Percentiles rank a stretch among this genome's conserved stretches.
phyloP scores from a whole-genome alignment of 345 rosid species.

The Rubroshorea leprosula region DNA sequence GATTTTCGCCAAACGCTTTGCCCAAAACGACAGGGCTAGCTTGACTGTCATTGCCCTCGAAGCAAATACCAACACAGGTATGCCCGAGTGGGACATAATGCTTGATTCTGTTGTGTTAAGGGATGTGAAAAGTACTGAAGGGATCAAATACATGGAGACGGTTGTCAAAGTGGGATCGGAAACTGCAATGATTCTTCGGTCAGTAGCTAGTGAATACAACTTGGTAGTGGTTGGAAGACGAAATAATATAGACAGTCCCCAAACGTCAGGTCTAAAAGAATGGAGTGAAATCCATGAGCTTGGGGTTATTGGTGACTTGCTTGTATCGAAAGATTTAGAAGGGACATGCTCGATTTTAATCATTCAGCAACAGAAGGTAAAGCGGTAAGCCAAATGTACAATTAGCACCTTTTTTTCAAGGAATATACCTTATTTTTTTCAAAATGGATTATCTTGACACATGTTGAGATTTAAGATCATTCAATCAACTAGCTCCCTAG shows the following conservation, averaged over 20 bases:
- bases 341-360: constrained; percentile 12
- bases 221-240: background rate
- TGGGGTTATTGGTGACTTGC: constrained; percentile 13
- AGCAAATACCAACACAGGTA: background rate
- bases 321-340: constrained; percentile 7
- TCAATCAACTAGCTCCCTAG: no score
- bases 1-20: background rate
- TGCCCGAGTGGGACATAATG: background rate
- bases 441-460: no score
- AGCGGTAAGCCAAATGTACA: background rate
- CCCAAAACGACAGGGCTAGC: background rate
- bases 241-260: background rate
- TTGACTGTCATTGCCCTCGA: background rate
- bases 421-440: no score
- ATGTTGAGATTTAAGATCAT: no score
- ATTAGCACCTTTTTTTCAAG: no score
- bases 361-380: constrained; percentile 15
- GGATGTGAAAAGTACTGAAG: background rate
- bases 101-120: background rate
- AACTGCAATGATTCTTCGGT: background rate
- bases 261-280: constrained; percentile 5
- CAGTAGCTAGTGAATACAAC: background rate
- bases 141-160: background rate
- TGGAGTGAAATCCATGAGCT: constrained; percentile 18
- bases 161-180: background rate